Percentiles rank a stretch among this genome's conserved stretches.
These are phyloP conservation scores for Phaeodactylum tricornutum DNA, from an alignment of 108 stramenopile species.

Conservation along the genomic window DNA sequence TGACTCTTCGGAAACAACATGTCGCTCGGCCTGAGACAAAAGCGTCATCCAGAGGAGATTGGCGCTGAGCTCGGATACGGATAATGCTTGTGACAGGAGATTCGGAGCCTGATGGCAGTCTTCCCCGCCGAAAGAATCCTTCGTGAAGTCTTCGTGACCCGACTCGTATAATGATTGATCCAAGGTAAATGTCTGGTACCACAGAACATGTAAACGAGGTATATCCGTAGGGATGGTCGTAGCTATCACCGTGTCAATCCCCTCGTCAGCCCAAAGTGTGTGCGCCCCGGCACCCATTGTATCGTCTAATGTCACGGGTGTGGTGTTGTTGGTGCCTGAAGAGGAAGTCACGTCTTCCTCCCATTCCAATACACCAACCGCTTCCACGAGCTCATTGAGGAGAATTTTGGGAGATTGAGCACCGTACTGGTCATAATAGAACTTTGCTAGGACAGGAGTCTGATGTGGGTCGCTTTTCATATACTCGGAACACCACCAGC, in stretches of 20 bases:
- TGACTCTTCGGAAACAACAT: background rate
- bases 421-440: slow-evolving; percentile 32
- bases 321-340: background rate
- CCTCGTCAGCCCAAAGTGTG: background rate
- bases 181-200: slow-evolving; percentile 21
- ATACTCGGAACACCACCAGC: slow-evolving; percentile 24
- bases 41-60: slow-evolving; percentile 11
- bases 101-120: no score
- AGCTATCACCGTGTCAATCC: background rate
- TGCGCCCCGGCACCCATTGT: no score
- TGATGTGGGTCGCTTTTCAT: slow-evolving; percentile 3
- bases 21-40: slow-evolving; percentile 15
- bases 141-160: no score
- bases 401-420: slow-evolving; percentile 4
- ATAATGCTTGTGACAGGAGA: background rate
- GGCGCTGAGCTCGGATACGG: background rate
- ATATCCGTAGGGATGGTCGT: background rate
- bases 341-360: no score
- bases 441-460: slow-evolving; percentile 35
- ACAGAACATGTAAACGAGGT: slow-evolving; percentile 43
- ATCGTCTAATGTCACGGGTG: no score
- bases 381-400: slow-evolving; percentile 46
- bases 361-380: slow-evolving; percentile 24
- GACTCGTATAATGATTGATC: slow-evolving; percentile 9
- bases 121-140: no score